Evolutionary conservation across 495 filamentous ascomycete species (phyloP).

Genomic region (Apiosordaria backusii): DNA sequence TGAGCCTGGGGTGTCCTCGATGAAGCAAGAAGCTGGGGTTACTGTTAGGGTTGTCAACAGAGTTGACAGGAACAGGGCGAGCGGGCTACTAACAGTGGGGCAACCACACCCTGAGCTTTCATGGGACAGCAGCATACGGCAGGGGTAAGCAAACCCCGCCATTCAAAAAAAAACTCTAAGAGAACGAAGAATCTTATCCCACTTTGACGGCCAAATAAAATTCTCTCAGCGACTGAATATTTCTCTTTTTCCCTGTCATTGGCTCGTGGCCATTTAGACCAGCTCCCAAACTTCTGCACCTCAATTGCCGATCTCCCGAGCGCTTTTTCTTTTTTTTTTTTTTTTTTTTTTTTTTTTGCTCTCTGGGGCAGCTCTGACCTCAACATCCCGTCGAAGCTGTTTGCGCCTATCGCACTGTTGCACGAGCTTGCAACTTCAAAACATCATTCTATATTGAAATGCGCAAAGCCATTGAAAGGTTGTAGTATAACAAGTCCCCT

Average conservation of each 20-base stretch:
- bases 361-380: not conserved
- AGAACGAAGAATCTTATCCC: constrained; percentile 2
- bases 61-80: not conserved
- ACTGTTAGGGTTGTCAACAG: not conserved
- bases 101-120: not conserved
- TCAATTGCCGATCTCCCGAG: not conserved
- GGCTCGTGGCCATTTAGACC: not conserved
- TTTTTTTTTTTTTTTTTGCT: no score
- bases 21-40: not conserved
- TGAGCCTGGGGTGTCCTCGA: not conserved
- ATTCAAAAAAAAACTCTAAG: not conserved
- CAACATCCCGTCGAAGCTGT: not conserved
- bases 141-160: not conserved
- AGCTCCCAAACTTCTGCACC: not conserved
- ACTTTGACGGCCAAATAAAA: constrained; percentile 12
- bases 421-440: not conserved
- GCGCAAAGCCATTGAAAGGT: not conserved
- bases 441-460: not conserved
- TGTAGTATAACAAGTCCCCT: not conserved
- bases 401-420: not conserved
- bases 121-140: not conserved
- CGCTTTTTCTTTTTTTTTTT: not conserved
- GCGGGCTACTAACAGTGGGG: not conserved
- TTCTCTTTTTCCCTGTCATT: not conserved
- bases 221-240: not conserved